Evolutionary conservation across 2,329 filamentous ascomycete species (phyloP).

Genomic region (Trichoderma guizhouense): DNA sequence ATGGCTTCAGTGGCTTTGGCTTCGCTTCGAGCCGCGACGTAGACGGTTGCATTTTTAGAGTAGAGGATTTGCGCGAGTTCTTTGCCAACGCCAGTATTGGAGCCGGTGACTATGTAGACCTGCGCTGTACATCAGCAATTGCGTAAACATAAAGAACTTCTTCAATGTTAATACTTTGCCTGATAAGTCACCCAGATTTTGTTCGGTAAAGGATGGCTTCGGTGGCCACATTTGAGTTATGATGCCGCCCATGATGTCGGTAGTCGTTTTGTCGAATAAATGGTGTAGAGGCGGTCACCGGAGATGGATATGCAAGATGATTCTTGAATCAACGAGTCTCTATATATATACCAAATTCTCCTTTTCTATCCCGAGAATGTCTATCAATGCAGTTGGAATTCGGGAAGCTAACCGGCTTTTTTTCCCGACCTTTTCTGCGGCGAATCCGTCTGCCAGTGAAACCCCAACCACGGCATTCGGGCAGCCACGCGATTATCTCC

Average conservation of each 20-base stretch:
- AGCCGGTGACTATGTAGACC: constrained; percentile 50
- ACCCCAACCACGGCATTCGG: neutral
- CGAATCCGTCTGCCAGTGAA: neutral
- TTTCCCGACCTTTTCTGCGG: neutral
- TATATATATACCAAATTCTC: neutral
- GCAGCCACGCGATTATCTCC: neutral
- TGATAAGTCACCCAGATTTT: constrained; percentile 62
- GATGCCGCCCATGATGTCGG: neutral
- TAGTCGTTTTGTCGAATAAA: no score
- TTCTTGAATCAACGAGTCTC: neutral
- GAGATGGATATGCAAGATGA: neutral
- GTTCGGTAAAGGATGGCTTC: constrained; percentile 19
- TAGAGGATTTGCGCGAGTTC: constrained; percentile 53
- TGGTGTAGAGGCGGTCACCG: neutral
- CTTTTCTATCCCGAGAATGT: neutral
- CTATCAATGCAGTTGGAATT: neutral
- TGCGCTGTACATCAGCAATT: constrained; percentile 13
- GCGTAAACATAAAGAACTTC: accelerated
- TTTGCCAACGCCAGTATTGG: constrained; percentile 43
- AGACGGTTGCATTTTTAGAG: constrained; percentile 49
- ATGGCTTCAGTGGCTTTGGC: constrained; percentile 44
- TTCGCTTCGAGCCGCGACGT: constrained; percentile 48
- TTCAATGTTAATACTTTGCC: constrained; percentile 43
- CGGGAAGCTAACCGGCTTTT: neutral
- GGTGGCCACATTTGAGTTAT: constrained; percentile 15